Evolutionary conservation across 1,284 basidiomycete species (phyloP), one percentile per base, ranked within the genome.

Genomic region (Marasmius sp.): DNA sequence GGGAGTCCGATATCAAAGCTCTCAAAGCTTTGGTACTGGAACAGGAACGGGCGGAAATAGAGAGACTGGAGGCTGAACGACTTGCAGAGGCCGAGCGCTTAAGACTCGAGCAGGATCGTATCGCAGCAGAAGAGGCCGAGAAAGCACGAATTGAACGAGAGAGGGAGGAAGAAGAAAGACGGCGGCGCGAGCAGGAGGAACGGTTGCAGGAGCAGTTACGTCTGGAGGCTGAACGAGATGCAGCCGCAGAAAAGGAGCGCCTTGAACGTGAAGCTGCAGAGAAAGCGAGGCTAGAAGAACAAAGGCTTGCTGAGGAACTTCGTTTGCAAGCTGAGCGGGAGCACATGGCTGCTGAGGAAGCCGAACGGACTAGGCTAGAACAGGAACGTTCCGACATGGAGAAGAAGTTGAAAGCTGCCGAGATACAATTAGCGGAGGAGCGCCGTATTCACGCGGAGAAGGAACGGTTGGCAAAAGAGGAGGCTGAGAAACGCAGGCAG

Each of bases 1-100:
- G 84, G 83, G 71, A 77, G 43, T 79, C 83, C 59, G 78, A 75
- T 60, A 65, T 79, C 8, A 72, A 74, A 1, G 64, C 69, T 9
- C 72, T 89, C 39, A 73, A 73, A 60, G 65, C 69, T 36, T 70
- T 74, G 50, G 66, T 85, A 58, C 68, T 70, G 7, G 72, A 75
- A 34, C 74, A 75, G 10, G 71, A 78, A 55, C 67, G 70, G 8
- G 61, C 66, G 9, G 84, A 79, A 61, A 69, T 67, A 22, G 62
- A 65, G 56, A 70, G 70, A 51, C 67, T 77, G 3, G 73, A 83
- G 59, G 67, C 67, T 18, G 68, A 69, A 60, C 72, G 75, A 36
- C 64, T 72, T 34, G 72, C 49, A 36, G 41, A 48, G 37, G 55
- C 50, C 22, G 14, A 37, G 34, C 34, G 34, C 37, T 11, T 18